These are phyloP conservation scores for Mycena epipterygia DNA, from an alignment of 768 basidiomycete species.

Conservation along the genomic window DNA sequence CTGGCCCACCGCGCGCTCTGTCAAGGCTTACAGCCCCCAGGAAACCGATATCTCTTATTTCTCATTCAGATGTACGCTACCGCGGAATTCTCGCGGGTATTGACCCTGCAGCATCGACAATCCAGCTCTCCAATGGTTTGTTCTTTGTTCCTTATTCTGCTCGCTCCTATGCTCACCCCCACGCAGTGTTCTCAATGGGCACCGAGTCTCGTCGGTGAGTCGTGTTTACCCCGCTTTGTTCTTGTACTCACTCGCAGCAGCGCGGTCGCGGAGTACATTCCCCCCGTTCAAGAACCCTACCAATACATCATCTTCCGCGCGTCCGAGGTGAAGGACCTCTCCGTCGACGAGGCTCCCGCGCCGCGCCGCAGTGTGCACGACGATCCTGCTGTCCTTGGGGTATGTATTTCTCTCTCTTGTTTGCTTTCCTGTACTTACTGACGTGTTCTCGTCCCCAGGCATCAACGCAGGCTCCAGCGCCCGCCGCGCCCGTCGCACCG, in stretches of 20 bases:
- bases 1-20: background rate
- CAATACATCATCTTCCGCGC: slow-evolving; percentile 93
- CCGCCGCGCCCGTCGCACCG: background rate
- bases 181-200: background rate
- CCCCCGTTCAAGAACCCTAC: slow-evolving; percentile 87
- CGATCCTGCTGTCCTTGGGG: slow-evolving; percentile 88
- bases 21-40: slow-evolving; percentile 54
- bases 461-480: slow-evolving; percentile 22
- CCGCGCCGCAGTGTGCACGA: slow-evolving; percentile 77
- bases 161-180: slow-evolving; percentile 39
- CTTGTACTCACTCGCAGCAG: slow-evolving; percentile 47
- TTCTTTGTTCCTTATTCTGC: slow-evolving; percentile 11
- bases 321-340: slow-evolving; percentile 90
- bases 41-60: slow-evolving; percentile 91
- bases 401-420: slow-evolving; percentile 42
- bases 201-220: slow-evolving; percentile 64
- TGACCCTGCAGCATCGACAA: slow-evolving; percentile 87
- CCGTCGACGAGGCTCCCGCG: slow-evolving; percentile 78
- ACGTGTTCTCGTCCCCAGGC: slow-evolving; percentile 16
- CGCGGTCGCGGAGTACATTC: slow-evolving; percentile 83
- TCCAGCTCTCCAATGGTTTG: slow-evolving; percentile 89
- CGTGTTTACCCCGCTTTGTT: slow-evolving; percentile 3
- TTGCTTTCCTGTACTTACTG: background rate
- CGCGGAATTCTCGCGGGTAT: slow-evolving; percentile 90
- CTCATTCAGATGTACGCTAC: slow-evolving; percentile 92